phyloP scores from a whole-genome alignment of 2,329 filamentous ascomycete genomes.

The Paraphoma sp. region DNA sequence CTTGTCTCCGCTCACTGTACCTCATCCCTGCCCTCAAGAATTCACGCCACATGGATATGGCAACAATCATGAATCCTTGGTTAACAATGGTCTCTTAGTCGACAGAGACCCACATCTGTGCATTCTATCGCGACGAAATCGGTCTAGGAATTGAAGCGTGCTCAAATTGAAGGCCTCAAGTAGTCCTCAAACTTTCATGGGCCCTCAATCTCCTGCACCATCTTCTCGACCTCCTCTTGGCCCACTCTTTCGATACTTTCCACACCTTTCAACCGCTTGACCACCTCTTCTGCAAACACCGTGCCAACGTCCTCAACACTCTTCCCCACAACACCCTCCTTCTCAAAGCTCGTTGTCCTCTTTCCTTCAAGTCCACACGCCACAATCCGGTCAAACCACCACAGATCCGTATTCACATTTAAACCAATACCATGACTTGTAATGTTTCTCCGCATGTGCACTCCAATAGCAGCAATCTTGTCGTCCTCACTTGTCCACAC shows the following conservation, averaged over 20 bases:
- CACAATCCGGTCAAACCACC: constrained; percentile 78
- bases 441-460: constrained; percentile 86
- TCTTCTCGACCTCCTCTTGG: constrained; percentile 17
- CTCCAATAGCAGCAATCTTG: constrained; percentile 90
- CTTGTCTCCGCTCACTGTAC: no score
- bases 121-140: no score
- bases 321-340: constrained; percentile 53
- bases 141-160: not conserved
- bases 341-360: constrained; percentile 75
- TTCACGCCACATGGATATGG: no score
- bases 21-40: no score
- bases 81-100: no score
- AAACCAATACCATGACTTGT: constrained; percentile 85
- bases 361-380: constrained; percentile 86
- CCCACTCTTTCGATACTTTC: constrained; percentile 26
- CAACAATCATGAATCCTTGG: no score
- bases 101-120: no score
- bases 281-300: constrained; percentile 51
- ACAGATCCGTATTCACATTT: constrained; percentile 71
- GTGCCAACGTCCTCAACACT: constrained; percentile 48
- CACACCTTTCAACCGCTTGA: constrained; percentile 29
- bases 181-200: not conserved
- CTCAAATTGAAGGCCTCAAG: not conserved
- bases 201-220: constrained; percentile 5
- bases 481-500: constrained; percentile 68